Percentiles rank a stretch among this genome's conserved stretches.
Conservation (phyloP, 176 grass and related monocot genomes). For the Tillandsia leiboldiana region DNA sequence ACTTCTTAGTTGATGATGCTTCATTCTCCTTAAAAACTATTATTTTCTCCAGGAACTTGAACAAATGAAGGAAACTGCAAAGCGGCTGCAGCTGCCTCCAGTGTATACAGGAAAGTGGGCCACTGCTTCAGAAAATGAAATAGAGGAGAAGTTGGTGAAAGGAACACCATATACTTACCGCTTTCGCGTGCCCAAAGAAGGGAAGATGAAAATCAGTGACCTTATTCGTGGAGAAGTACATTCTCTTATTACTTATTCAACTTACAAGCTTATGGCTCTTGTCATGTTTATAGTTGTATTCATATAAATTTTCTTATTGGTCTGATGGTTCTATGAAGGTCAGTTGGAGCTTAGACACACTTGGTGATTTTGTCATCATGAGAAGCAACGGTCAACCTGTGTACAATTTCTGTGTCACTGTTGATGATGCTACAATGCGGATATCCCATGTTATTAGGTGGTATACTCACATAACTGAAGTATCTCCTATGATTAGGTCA, state of each 20-base stretch:
- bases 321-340: constrained; percentile 91
- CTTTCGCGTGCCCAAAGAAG: constrained; percentile 76
- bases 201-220: constrained; percentile 76
- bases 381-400: constrained; percentile 98
- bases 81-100: constrained; percentile 75
- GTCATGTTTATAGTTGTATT: background rate
- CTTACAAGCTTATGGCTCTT: background rate
- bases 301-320: constrained; percentile 24
- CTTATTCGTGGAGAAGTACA: constrained; percentile 93
- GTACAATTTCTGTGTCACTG: constrained; percentile 99
- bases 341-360: constrained; percentile 82
- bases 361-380: constrained; percentile 98
- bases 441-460: constrained; percentile 97
- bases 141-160: constrained; percentile 64
- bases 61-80: constrained; percentile 90
- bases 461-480: background rate
- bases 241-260: background rate
- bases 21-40: background rate
- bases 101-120: constrained; percentile 92
- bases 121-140: constrained; percentile 61
- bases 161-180: constrained; percentile 86
- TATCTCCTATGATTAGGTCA: constrained; percentile 2
- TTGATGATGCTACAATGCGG: constrained; percentile 87
- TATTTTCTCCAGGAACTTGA: constrained; percentile 66
- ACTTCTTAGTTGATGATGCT: background rate